These are phyloP conservation scores for Kernera saxatilis DNA, from an alignment of 345 rosid genomes.

Conservation along the genomic window DNA sequence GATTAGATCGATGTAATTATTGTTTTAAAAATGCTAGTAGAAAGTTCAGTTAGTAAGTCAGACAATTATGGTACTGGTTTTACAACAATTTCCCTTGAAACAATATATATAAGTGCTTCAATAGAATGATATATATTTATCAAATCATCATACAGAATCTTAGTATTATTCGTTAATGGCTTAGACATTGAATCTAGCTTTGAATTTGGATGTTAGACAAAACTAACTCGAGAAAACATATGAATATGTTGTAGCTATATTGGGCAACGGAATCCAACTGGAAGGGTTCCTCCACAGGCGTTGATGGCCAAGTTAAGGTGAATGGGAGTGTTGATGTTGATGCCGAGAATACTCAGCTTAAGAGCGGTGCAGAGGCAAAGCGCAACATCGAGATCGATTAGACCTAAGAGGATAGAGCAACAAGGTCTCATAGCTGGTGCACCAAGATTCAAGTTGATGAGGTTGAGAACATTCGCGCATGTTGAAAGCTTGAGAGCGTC, in stretches of 20 bases:
- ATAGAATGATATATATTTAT: neutral
- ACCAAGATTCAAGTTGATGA: slow-evolving; percentile 28
- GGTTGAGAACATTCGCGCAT: slow-evolving; percentile 25
- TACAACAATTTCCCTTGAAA: neutral
- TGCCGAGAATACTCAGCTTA: slow-evolving; percentile 28
- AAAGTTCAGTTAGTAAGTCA: neutral
- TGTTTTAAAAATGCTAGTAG: neutral
- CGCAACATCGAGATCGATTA: slow-evolving; percentile 21
- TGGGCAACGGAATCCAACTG: slow-evolving; percentile 27
- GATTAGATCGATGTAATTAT: neutral
- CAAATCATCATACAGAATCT: neutral
- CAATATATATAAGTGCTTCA: neutral
- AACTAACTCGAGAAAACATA: neutral
- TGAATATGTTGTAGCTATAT: neutral
- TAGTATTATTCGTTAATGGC: slow-evolving; percentile 4
- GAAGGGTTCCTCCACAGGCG: slow-evolving; percentile 28
- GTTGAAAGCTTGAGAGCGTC: slow-evolving; percentile 21
- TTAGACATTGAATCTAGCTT: neutral
- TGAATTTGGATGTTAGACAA: neutral
- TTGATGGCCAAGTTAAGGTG: slow-evolving; percentile 21
- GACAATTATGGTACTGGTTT: neutral
- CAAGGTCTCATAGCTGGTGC: slow-evolving; percentile 24
- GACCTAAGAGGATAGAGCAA: slow-evolving; percentile 29
- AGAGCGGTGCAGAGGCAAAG: slow-evolving; percentile 23
- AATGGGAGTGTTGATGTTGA: slow-evolving; percentile 21